Base-by-base conservation (phyloP, 345 rosid genomes). In the Eucalyptus camaldulensis region DNA sequence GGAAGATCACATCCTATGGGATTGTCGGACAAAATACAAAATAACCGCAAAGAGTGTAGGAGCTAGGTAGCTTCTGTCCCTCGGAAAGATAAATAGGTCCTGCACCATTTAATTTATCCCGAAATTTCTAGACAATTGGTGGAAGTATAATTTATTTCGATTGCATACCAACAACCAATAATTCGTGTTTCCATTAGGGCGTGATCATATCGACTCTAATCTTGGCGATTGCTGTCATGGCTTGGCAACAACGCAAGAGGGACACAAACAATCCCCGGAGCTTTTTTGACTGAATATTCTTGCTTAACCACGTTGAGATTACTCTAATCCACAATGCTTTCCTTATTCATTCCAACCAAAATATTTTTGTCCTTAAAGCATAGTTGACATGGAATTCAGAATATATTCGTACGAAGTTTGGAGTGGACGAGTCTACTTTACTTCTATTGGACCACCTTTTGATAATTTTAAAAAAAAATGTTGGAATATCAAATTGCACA, bases 231-330 rank as follows among this genome's bases (percentile, higher is more conserved):
- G 47, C 47, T 24, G 13, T 76, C 83, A 10, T 40, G 37, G 12
- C 83, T 5, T 96, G 91, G 94, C 95, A 56, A 31, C n/a, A 2
- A 40, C 2, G 47, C 65, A 31, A 12, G 47, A 7, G 54, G 62
- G 87, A 86, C 29, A 53, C 67, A 53, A 33, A 31, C 65, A 6
- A 53, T 51, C 65, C 33, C 17, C 16, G 15, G 58, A 24, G 16
- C 58, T 86, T 43, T 43, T 56, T 45, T 47, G 49, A 25, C 37
- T 25, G 6, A 43, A 21, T 13, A 40, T 76, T 40, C 16, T 37
- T 22, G 47, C 29, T 21, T 40, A 21, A 40, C 24, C 85, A 76
- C 47, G 47, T 76, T 76, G 29, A 76, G 85, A 76, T 76, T 40
- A 21, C 45, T 72, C 7, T 76, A 40, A 40, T 40, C 29, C 24